phyloP scores from a whole-genome alignment of 169 alveolate species.

The Plasmodium cynomolgi region DNA sequence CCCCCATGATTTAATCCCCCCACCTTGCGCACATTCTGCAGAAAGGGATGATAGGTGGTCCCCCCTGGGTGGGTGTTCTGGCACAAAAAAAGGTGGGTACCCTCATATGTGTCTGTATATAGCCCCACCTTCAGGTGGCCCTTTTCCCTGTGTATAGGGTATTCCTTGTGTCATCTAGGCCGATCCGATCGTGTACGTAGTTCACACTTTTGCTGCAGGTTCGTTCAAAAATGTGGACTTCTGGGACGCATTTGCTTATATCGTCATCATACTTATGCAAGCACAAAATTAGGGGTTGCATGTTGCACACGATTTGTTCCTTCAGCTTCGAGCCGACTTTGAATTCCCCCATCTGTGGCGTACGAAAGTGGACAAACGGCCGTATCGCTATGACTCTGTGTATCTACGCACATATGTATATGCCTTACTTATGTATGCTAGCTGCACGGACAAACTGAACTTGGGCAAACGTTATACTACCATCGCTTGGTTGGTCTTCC shows the following conservation, averaged over 20 bases:
- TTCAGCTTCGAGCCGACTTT: slow-evolving; percentile 74
- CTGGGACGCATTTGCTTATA: slow-evolving; percentile 83
- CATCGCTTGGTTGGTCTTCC: background rate
- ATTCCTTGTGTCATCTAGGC: slow-evolving; percentile 89
- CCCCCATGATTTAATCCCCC: background rate
- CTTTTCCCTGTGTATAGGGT: slow-evolving; percentile 88
- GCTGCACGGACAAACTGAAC: background rate
- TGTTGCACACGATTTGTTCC: slow-evolving; percentile 81
- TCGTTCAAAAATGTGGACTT: slow-evolving; percentile 85
- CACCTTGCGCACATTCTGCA: background rate
- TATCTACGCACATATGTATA: background rate
- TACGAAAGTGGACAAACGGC: background rate
- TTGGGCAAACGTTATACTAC: background rate
- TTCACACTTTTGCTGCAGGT: slow-evolving; percentile 86
- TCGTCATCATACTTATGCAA: slow-evolving; percentile 82
- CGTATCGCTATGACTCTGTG: background rate
- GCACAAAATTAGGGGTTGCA: slow-evolving; percentile 89
- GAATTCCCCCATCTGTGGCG: slow-evolving; percentile 60
- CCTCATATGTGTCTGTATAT: background rate
- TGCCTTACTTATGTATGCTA: background rate
- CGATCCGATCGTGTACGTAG: slow-evolving; percentile 89
- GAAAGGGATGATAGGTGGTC: background rate
- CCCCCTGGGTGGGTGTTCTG: background rate
- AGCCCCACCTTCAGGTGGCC: slow-evolving; percentile 3
- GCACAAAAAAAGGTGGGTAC: background rate